A percentile compares a stretch with the other conserved stretches of the same genome.
Conservation (phyloP, 345 rosid species). For the Fremontodendron californicum region DNA sequence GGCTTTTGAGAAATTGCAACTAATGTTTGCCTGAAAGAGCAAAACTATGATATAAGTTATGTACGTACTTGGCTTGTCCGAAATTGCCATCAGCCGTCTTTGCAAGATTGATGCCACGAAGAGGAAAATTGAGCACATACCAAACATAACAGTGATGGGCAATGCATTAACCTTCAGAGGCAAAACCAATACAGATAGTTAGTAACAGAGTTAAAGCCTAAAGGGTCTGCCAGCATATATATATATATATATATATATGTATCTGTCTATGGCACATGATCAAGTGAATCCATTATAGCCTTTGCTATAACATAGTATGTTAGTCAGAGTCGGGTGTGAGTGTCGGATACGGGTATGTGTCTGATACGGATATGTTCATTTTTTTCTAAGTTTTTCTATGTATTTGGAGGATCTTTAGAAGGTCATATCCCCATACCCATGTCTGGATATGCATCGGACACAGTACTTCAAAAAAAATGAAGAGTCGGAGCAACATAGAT, state of each 20-base stretch:
- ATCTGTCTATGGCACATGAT: not conserved
- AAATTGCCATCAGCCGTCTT: constrained; percentile 71
- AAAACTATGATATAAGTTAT: constrained; percentile 4
- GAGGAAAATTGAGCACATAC: constrained; percentile 98
- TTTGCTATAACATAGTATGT: too few species aligned
- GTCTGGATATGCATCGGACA: too few species aligned
- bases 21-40: not conserved
- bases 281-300: not conserved
- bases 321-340: too few species aligned
- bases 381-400: too few species aligned
- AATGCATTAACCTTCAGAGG: constrained; percentile 74
- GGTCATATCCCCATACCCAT: too few species aligned
- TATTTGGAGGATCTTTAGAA: too few species aligned
- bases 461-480: too few species aligned
- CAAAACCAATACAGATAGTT: constrained; percentile 9
- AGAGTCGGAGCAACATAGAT: not conserved
- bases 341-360: too few species aligned
- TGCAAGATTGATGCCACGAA: constrained; percentile 82
- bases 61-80: constrained; percentile 78
- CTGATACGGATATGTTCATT: too few species aligned
- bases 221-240: not conserved
- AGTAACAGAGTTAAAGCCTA: not conserved
- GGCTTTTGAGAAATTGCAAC: not conserved
- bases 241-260: too few species aligned
- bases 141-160: constrained; percentile 93